phyloP scores from a whole-genome alignment of 1,284 basidiomycete genomes.

The Ustilago shanxiensis region DNA sequence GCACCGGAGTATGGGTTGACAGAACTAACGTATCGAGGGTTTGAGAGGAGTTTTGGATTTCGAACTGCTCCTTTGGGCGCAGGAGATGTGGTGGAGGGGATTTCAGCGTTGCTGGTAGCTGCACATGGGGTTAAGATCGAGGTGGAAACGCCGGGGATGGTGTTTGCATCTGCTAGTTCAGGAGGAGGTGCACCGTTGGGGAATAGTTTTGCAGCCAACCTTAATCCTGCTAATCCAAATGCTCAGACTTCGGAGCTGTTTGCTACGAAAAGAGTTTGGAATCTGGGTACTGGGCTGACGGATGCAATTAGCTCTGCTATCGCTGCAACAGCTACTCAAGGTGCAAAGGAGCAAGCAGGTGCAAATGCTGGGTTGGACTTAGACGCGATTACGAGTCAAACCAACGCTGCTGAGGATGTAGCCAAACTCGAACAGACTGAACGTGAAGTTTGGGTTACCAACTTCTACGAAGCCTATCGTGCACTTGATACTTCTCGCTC shows the following conservation, averaged over 20 bases:
- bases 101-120: conserved; percentile 88
- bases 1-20: conserved; percentile 97
- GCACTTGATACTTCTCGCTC: conserved; percentile 56
- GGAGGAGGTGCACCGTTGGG: conserved; percentile 21
- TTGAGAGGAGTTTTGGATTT: conserved; percentile 90
- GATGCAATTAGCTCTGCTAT: conserved; percentile 16
- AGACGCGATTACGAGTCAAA: conserved; percentile 48
- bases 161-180: conserved; percentile 31
- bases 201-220: conserved; percentile 32
- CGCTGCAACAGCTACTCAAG: neutral
- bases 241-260: conserved; percentile 52
- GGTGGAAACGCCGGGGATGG: conserved; percentile 73
- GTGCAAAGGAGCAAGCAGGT: conserved; percentile 62
- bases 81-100: conserved; percentile 90
- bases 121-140: conserved; percentile 90
- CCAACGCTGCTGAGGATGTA: conserved; percentile 1
- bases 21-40: conserved; percentile 92
- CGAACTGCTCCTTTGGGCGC: conserved; percentile 87
- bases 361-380: conserved; percentile 84
- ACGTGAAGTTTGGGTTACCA: conserved; percentile 48
- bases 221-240: conserved; percentile 23
- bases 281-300: conserved; percentile 37
- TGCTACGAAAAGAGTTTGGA: conserved; percentile 55
- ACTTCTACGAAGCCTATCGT: conserved; percentile 61
- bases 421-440: conserved; percentile 25